These are phyloP conservation scores for Metschnikowia peoriensis DNA, from an alignment of 805 yeast genomes.

Conservation along the genomic window DNA sequence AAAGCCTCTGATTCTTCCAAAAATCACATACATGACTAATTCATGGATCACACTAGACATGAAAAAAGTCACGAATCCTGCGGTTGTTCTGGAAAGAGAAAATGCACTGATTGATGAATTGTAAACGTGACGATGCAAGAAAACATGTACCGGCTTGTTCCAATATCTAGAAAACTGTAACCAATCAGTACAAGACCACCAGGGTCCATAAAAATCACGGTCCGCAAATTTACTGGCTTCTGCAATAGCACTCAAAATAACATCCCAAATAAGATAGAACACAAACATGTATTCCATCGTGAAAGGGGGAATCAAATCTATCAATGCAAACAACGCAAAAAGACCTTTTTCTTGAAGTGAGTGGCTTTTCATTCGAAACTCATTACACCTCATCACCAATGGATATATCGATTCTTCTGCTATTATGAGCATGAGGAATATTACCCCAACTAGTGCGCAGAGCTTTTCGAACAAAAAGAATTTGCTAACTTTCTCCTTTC, in stretches of 20 bases:
- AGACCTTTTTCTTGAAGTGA: conserved; percentile 4
- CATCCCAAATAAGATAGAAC: conserved; percentile 94
- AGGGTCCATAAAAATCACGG: conserved; percentile 88
- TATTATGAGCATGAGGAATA: conserved; percentile 73
- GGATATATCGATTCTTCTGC: conserved; percentile 80
- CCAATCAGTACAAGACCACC: conserved; percentile 98
- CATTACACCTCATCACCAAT: conserved; percentile 56
- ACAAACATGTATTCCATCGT: conserved; percentile 69
- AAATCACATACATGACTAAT: conserved; percentile 85
- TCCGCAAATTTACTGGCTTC: conserved; percentile 86
- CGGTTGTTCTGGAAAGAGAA: conserved; percentile 59
- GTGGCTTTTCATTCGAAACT: conserved; percentile 36
- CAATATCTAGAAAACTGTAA: conserved; percentile 89
- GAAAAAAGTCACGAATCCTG: conserved; percentile 75
- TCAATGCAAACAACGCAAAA: conserved; percentile 34
- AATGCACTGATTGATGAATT: conserved; percentile 83
- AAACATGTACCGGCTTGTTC: conserved; percentile 92
- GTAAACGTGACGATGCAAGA: conserved; percentile 88
- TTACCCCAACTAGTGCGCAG: conserved; percentile 83
- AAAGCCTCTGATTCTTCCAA: conserved; percentile 77
- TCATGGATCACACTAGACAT: conserved; percentile 86
- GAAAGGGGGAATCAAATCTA: conserved; percentile 81
- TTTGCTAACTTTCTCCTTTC: conserved; percentile 70
- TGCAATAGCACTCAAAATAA: conserved; percentile 84
- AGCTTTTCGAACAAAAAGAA: conserved; percentile 64